A percentile compares a stretch with the other conserved stretches of the same genome.
These are phyloP conservation scores for Chaetomiaceae sp. DNA, from an alignment of 2,329 filamentous ascomycete species.

Conservation along the genomic window DNA sequence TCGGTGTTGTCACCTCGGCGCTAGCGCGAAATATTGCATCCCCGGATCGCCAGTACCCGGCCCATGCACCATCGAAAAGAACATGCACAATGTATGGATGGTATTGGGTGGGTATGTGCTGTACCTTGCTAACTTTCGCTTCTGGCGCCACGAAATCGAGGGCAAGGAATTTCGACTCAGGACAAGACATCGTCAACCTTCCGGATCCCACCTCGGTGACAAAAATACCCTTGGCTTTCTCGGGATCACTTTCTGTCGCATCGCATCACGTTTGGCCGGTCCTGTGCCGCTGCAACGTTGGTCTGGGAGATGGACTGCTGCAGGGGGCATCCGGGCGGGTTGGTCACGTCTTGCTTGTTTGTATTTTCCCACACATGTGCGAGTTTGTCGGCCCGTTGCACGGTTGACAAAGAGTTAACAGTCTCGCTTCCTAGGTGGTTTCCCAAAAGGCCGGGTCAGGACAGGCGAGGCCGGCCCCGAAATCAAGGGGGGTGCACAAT, in stretches of 20 bases:
- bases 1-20: constrained; percentile 12
- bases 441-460: too few relatives aligned
- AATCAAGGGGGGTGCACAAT: too few relatives aligned
- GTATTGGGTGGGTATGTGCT: too few relatives aligned
- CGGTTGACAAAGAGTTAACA: too few relatives aligned
- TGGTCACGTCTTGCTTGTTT: too few relatives aligned
- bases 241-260: background rate
- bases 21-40: constrained; percentile 8
- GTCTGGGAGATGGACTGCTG: too few relatives aligned
- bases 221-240: background rate
- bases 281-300: background rate
- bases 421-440: too few relatives aligned
- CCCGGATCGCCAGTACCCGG: constrained; percentile 6
- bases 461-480: too few relatives aligned
- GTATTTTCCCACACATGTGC: too few relatives aligned
- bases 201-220: constrained; percentile 1
- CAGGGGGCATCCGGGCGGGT: too few relatives aligned
- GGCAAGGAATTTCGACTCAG: background rate
- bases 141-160: background rate
- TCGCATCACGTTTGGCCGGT: background rate
- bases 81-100: constrained; percentile 1
- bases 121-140: constrained; percentile 4
- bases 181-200: background rate
- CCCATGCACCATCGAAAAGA: background rate
- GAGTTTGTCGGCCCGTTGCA: too few relatives aligned